A percentile compares a stretch with the other conserved stretches of the same genome.
Evolutionary conservation across 2,329 filamentous ascomycete species (phyloP).

Genomic region (Amauroascus niger): DNA sequence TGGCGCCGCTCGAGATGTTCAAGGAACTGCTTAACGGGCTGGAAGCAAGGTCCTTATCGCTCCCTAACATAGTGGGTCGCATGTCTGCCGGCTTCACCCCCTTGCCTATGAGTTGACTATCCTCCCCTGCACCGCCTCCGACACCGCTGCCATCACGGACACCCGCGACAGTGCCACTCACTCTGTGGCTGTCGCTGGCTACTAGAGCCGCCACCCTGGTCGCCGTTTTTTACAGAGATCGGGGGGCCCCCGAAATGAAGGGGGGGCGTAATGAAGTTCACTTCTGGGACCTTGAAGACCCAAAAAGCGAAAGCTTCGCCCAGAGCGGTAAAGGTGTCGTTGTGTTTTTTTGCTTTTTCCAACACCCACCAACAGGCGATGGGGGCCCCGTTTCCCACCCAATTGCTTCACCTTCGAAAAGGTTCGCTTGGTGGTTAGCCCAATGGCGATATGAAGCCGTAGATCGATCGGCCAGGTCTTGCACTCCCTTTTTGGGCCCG

Average conservation of each 20-base stretch:
- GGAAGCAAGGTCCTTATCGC: background rate
- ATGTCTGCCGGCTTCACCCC: slow-evolving; percentile 9
- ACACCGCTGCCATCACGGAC: slow-evolving; percentile 17
- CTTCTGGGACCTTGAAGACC: background rate
- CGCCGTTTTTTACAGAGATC: background rate
- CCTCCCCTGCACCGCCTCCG: slow-evolving; percentile 13
- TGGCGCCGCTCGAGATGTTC: background rate
- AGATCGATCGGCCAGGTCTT: background rate
- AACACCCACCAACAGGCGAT: background rate
- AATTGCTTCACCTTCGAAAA: background rate
- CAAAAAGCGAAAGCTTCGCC: background rate
- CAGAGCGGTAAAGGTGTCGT: background rate
- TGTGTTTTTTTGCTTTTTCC: background rate
- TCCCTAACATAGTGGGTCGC: slow-evolving; percentile 10
- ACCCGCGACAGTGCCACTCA: slow-evolving; percentile 15
- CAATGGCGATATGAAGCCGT: background rate
- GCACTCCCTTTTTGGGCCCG: background rate
- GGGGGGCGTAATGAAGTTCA: background rate
- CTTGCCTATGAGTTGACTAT: slow-evolving; percentile 1
- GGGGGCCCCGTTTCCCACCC: background rate
- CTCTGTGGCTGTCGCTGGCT: slow-evolving; percentile 15
- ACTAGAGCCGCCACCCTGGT: slow-evolving; percentile 16
- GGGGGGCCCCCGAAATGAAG: background rate
- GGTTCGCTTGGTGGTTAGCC: background rate
- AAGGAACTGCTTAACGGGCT: slow-evolving; percentile 1